phyloP scores from a whole-genome alignment of 106 monocot genomes.

The Hemerocallis citrina region DNA sequence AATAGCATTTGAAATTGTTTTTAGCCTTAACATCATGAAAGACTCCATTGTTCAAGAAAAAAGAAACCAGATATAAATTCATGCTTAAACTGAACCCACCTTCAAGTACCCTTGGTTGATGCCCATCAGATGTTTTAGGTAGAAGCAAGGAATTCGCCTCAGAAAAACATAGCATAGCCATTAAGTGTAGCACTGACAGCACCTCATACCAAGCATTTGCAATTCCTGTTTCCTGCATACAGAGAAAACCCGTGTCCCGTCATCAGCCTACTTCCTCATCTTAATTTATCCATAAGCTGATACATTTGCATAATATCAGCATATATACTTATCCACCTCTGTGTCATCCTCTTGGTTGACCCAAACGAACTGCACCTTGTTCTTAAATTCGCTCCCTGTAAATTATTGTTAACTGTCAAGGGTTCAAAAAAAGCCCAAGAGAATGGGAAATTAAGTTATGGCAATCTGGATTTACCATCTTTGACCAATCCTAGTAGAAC shows the following conservation, averaged over 20 bases:
- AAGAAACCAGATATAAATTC: neutral
- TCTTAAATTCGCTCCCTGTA: slow-evolving; percentile 36
- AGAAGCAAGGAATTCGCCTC: slow-evolving; percentile 67
- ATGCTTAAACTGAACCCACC: slow-evolving; percentile 21
- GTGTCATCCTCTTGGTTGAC: slow-evolving; percentile 61
- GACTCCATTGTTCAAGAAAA: neutral
- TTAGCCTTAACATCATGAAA: neutral
- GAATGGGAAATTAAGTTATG: neutral
- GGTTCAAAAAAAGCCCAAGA: slow-evolving; percentile 1
- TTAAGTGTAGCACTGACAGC: slow-evolving; percentile 72
- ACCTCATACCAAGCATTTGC: slow-evolving; percentile 82
- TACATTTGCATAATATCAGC: neutral
- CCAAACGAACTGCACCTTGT: slow-evolving; percentile 66
- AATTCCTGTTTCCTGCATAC: slow-evolving; percentile 61
- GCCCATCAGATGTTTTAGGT: slow-evolving; percentile 43
- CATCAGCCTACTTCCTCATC: neutral
- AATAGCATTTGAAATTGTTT: neutral
- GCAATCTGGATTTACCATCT: slow-evolving; percentile 37
- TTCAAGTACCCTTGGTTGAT: slow-evolving; percentile 50
- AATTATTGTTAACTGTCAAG: slow-evolving; percentile 17
- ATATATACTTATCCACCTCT: slow-evolving; percentile 31
- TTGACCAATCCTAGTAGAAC: slow-evolving; percentile 60
- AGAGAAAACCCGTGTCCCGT: neutral
- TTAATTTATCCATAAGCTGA: neutral
- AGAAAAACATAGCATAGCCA: slow-evolving; percentile 68